phyloP scores from a whole-genome alignment of 164 flowering plant genomes.

The Kingdonia uniflora region DNA sequence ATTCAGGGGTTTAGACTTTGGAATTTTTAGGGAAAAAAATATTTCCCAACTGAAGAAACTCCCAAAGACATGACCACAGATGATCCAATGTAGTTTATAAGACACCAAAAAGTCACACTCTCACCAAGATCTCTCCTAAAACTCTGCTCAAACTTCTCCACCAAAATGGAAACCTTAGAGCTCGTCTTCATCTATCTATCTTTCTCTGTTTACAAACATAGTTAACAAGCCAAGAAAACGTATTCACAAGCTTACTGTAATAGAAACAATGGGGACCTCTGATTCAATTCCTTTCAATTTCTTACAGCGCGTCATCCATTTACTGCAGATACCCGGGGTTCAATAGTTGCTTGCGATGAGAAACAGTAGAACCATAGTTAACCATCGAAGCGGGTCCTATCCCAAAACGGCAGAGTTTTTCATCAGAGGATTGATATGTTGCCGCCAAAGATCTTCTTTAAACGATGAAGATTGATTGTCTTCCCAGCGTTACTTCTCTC shows the following conservation, averaged over 20 bases:
- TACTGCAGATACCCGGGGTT: constrained; percentile 41
- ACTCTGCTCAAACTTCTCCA: not conserved
- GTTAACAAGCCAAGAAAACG: not conserved
- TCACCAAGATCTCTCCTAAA: too few species aligned
- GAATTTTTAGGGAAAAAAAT: too few species aligned
- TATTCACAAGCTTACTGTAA: not conserved
- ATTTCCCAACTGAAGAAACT: too few species aligned
- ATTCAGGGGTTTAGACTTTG: too few species aligned
- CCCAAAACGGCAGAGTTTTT: constrained; percentile 19
- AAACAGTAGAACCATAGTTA: constrained; percentile 13
- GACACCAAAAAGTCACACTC: too few species aligned
- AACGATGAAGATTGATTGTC: constrained; percentile 40
- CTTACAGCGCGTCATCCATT: constrained; percentile 4
- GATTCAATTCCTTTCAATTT: constrained; percentile 31
- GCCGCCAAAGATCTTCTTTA: constrained; percentile 27
- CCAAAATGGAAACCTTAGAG: not conserved
- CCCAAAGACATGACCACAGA: too few species aligned
- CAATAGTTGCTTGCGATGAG: constrained; percentile 27
- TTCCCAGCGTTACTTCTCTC: constrained; percentile 24
- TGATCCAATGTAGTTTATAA: too few species aligned
- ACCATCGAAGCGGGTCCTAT: constrained; percentile 22
- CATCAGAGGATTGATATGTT: constrained; percentile 31
- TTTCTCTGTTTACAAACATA: constrained; percentile 7
- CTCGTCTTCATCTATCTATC: constrained; percentile 9
- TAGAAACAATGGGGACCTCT: not conserved